A percentile compares a stretch with the other conserved stretches of the same genome.
These are phyloP conservation scores for Oxytropis ochrocephala DNA, from an alignment of 306 rosid genomes.

Conservation along the genomic window DNA sequence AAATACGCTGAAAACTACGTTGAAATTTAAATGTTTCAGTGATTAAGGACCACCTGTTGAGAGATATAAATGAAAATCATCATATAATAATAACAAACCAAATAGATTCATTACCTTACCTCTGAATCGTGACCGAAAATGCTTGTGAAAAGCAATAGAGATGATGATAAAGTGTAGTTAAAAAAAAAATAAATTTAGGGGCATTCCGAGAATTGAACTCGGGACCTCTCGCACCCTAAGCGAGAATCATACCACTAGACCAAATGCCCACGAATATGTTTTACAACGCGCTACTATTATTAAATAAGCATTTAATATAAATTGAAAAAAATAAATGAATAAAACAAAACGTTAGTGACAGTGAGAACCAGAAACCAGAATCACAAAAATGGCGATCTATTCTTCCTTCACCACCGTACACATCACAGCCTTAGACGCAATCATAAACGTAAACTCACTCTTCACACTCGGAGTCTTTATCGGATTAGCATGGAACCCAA, in stretches of 20 bases:
- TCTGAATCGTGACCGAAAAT: too few species aligned
- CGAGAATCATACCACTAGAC: slow-evolving; percentile 66
- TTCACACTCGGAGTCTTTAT: slow-evolving; percentile 87
- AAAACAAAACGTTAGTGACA: too few species aligned
- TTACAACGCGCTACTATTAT: too few species aligned
- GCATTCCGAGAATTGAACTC: slow-evolving; percentile 61
- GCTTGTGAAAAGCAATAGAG: too few species aligned
- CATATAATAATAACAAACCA: too few species aligned
- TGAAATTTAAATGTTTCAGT: neutral
- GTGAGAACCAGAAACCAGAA: neutral
- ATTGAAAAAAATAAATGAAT: too few species aligned
- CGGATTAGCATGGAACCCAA: slow-evolving; percentile 72
- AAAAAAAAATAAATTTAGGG: slow-evolving; percentile 21
- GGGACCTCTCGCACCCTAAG: slow-evolving; percentile 75
- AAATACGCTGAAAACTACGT: slow-evolving; percentile 5
- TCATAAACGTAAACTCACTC: slow-evolving; percentile 80
- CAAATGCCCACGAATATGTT: slow-evolving; percentile 65
- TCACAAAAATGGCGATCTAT: slow-evolving; percentile 23
- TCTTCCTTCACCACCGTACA: slow-evolving; percentile 59
- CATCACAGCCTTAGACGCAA: slow-evolving; percentile 71
- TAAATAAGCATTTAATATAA: too few species aligned
- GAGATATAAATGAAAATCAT: too few species aligned
- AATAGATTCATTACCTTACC: too few species aligned
- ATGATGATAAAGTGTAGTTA: too few species aligned
- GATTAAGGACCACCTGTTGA: too few species aligned